These are phyloP conservation scores for Carnegiea gigantea DNA, from an alignment of 179 eudicot genomes.

Conservation along the genomic window DNA sequence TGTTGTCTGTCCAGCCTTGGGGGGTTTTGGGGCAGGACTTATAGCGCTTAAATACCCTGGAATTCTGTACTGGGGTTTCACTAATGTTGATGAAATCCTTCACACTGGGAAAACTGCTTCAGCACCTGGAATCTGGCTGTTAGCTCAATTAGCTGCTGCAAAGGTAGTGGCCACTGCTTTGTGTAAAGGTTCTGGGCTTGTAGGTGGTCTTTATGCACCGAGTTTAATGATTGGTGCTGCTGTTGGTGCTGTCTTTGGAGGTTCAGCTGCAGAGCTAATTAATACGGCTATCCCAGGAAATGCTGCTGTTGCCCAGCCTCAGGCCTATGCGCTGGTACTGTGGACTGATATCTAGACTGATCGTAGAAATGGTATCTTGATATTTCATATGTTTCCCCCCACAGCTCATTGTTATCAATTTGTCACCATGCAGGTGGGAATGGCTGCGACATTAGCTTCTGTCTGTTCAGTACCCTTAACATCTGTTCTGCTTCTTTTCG, in stretches of 20 bases:
- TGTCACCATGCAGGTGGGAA: slow-evolving; percentile 74
- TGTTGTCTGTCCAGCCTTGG: slow-evolving; percentile 90
- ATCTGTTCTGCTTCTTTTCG: slow-evolving; percentile 91
- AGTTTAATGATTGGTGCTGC: slow-evolving; percentile 99
- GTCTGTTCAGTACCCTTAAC: slow-evolving; percentile 98
- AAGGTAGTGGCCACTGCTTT: slow-evolving; percentile 94
- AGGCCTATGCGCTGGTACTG: slow-evolving; percentile 90
- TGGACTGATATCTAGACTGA: neutral
- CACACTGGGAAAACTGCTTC: slow-evolving; percentile 94
- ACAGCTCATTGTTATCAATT: neutral
- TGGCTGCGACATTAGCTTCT: slow-evolving; percentile 99
- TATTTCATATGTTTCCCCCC: neutral
- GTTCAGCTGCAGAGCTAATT: slow-evolving; percentile 76
- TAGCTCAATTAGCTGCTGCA: slow-evolving; percentile 90
- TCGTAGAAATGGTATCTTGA: neutral
- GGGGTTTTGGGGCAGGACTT: slow-evolving; percentile 93
- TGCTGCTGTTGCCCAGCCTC: slow-evolving; percentile 91
- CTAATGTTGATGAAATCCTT: slow-evolving; percentile 94
- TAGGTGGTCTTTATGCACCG: slow-evolving; percentile 96
- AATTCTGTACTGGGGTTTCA: slow-evolving; percentile 93
- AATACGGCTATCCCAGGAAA: slow-evolving; percentile 90
- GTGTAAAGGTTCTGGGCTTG: slow-evolving; percentile 97
- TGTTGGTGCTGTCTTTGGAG: slow-evolving; percentile 99
- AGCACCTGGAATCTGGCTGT: slow-evolving; percentile 96
- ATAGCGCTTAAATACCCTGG: slow-evolving; percentile 98